These are phyloP conservation scores for Hippophae tibetana DNA, from an alignment of 306 rosid genomes.

Conservation along the genomic window DNA sequence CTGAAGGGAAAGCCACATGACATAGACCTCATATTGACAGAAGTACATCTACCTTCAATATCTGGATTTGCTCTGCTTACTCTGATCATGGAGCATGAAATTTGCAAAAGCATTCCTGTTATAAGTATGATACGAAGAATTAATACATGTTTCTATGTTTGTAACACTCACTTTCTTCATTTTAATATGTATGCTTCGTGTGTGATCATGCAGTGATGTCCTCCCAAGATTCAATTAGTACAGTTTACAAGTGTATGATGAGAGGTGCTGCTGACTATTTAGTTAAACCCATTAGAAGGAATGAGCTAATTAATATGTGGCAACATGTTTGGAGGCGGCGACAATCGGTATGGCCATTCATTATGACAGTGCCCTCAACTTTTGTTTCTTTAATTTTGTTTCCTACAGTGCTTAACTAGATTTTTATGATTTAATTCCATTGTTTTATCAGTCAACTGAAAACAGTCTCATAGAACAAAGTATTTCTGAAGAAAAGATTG, in stretches of 20 bases:
- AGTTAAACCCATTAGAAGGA: conserved; percentile 67
- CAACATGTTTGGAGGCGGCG: conserved; percentile 82
- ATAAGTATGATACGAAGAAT: conserved; percentile 52
- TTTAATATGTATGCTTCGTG: neutral
- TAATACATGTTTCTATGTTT: conserved; percentile 10
- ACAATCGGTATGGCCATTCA: neutral
- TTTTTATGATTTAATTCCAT: conserved; percentile 11
- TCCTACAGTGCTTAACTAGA: conserved; percentile 6
- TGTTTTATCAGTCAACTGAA: conserved; percentile 41
- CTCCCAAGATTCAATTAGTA: conserved; percentile 46
- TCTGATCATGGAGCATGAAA: conserved; percentile 73
- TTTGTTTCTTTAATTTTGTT: conserved; percentile 4
- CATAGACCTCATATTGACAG: conserved; percentile 79
- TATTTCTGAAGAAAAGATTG: conserved; percentile 46
- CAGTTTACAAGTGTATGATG: conserved; percentile 59
- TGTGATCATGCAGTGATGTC: conserved; percentile 60
- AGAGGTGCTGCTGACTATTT: conserved; percentile 77
- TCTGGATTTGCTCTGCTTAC: conserved; percentile 91
- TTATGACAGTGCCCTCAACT: neutral
- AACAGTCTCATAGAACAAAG: conserved; percentile 50
- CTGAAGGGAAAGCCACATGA: conserved; percentile 59
- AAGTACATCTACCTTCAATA: conserved; percentile 86
- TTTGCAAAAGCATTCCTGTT: conserved; percentile 87
- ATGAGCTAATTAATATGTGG: conserved; percentile 69
- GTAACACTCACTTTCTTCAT: neutral